Evolutionary conservation across 2,329 filamentous ascomycete species (phyloP), one percentile per base, ranked within the genome.

Genomic region (Nemania serpens): DNA sequence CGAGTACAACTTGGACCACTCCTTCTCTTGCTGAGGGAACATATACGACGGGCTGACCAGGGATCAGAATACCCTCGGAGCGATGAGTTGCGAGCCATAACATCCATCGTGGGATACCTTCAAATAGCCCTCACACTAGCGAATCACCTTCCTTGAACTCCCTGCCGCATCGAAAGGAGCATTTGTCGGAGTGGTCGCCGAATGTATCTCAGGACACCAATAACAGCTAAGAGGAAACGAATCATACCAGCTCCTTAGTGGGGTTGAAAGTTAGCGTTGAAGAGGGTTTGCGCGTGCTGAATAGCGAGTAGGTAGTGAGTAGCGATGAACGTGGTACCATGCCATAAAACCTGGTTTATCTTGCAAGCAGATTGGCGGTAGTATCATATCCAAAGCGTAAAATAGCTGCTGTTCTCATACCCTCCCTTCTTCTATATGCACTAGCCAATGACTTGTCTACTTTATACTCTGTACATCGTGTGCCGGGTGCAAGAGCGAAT

Each of bases 371-470:
- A 55, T 29, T 41, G n/a, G 51, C 13, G 9, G 15, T 36, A 51
- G 17, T 34, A 53, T 49, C 37, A 17, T 56, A 49, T 58, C 58
- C 29, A 53, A 55, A 56, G 47, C 55, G 47, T 37, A 37, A 48
- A 50, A 15, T 22, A 36, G 3, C 29, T 54, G 25, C 25, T 43
- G 43, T 42, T 34, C 47, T 34, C 42, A 29, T 53, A 45, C 9
- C 15, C 17, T 52, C 29, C 22, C 20, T 34, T 57, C 17, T 39
- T 56, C 25, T 52, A 46, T 36, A 43, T 58, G 29, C 4, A 43
- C 34, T 34, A 34, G 25, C 29, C 43, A 45, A 47, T 22, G 20
- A n/a, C 33, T 41, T 22, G 18, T 22, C 41, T 39, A 42, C 13
- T 41, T 46, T 37, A 6, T 34, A 37, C 17, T 7, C n/a, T 20